Evolutionary conservation across 805 yeast genomes (phyloP), one percentile per base, ranked within the genome.

Genomic region (Blastobotrys peoriensis): DNA sequence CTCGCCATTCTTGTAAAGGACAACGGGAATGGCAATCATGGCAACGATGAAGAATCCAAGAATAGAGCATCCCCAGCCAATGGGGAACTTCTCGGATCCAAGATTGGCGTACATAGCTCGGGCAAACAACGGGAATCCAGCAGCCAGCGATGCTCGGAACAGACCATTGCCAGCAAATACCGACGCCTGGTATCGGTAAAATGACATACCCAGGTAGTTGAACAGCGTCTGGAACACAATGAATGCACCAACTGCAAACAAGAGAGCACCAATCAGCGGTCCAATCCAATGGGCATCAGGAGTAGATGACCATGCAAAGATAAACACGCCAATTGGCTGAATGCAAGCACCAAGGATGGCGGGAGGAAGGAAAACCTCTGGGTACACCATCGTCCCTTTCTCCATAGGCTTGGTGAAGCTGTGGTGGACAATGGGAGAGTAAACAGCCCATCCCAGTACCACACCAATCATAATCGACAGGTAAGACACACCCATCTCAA

Each of bases 61-160:
- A 3, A 74, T 49, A 9, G 71, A 64, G 2, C 72, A 62, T 2
- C 80, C 81, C 76, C 76, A 76, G 2, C 69, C 81, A 15, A 75
- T 75, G 2, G 81, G 80, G 55, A 65, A 78, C 38, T 65, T 70
- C 1, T 60, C 36, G 1, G 55, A 50, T 2, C 59, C 60, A n/a
- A 54, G 40, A 10, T 57, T 74, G 47, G 66, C 63, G 57, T 72
- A 81, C 74, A 81, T 70, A 22, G 74, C 71, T 23, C 67, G 57
- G 4, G 82, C 82, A 59, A 81, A 79, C 42, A 81, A 63, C 37
- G 81, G 81, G 64, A 76, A 76, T 2, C 69, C 71, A 43, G 74
- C 74, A 1, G 78, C 81, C 52, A 73, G 64, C 1, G 62, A 62
- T 2, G 74, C 64, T 48, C 81, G 68, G 50, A 69, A 67, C 27